A percentile compares a stretch with the other conserved stretches of the same genome.
These are phyloP conservation scores for Elymus sibiricus DNA, from an alignment of 176 grass and related monocot species.

Conservation along the genomic window DNA sequence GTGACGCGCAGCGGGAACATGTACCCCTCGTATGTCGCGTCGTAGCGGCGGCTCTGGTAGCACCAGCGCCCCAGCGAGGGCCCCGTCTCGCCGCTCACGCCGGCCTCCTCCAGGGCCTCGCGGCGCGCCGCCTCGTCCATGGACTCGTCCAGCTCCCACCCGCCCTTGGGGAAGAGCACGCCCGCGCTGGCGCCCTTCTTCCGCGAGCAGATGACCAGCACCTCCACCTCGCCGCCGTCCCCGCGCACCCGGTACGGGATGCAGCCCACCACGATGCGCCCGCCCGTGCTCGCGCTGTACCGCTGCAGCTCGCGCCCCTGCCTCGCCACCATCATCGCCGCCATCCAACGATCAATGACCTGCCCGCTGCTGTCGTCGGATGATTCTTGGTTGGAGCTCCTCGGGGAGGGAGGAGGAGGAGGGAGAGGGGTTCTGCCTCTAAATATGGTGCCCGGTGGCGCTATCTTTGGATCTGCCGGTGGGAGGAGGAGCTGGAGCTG, in stretches of 20 bases:
- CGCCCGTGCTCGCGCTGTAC: conserved; percentile 52
- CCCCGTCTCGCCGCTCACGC: conserved; percentile 39
- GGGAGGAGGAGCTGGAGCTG: background rate
- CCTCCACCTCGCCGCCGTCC: conserved; percentile 35
- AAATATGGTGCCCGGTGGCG: background rate
- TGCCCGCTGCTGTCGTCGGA: too few species aligned
- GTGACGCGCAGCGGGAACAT: conserved; percentile 66
- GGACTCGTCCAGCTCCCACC: conserved; percentile 71
- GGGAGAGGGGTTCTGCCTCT: background rate
- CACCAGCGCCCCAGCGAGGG: conserved; percentile 37
- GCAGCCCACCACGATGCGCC: conserved; percentile 65
- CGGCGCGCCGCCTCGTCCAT: conserved; percentile 56
- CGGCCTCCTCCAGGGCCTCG: conserved; percentile 72
- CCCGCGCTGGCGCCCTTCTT: conserved; percentile 46
- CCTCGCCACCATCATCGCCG: conserved; percentile 50
- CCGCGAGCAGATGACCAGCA: conserved; percentile 61
- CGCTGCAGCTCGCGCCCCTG: conserved; percentile 68
- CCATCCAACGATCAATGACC: conserved; percentile 11
- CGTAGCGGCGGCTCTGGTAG: conserved; percentile 50
- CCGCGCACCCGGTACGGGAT: conserved; percentile 39
- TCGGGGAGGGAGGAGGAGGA: background rate
- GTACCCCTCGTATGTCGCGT: conserved; percentile 46
- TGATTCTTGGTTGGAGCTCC: background rate
- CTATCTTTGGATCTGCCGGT: conserved; percentile 31
- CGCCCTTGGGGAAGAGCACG: conserved; percentile 67